phyloP scores from a whole-genome alignment of 228 moss, liverwort and hornwort species.

The Sphagnum magellanicum region DNA sequence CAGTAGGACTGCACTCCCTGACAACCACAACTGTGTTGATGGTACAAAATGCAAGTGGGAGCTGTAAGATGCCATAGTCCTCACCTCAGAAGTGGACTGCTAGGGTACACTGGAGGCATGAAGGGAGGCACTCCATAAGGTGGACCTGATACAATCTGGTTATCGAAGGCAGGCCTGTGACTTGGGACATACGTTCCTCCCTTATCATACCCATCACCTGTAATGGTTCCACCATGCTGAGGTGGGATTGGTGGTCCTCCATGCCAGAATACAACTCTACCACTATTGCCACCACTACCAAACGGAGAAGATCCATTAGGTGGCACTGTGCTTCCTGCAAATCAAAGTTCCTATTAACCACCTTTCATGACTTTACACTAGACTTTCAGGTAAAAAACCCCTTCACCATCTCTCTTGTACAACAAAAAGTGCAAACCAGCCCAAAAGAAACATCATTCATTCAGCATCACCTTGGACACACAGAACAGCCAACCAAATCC shows the following conservation, averaged over 20 bases:
- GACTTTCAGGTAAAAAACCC: too few species aligned
- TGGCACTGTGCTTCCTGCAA: conserved; percentile 27
- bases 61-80: conserved; percentile 3
- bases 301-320: conserved; percentile 43
- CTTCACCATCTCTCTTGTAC: too few species aligned
- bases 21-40: too few species aligned
- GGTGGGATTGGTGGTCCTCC: conserved; percentile 35
- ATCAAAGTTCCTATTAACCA: neutral
- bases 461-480: too few species aligned
- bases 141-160: conserved; percentile 26
- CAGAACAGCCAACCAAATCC: too few species aligned
- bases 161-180: conserved; percentile 38
- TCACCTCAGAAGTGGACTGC: conserved; percentile 51
- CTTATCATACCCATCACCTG: conserved; percentile 30
- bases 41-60: too few species aligned
- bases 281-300: conserved; percentile 34
- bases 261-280: conserved; percentile 40
- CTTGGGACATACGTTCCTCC: neutral
- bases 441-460: too few species aligned
- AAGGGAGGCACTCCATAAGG: conserved; percentile 44
- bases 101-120: conserved; percentile 43
- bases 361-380: too few species aligned
- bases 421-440: too few species aligned
- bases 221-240: conserved; percentile 40
- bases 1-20: too few species aligned